Conservation (phyloP, 2,329 filamentous ascomycete genomes). For the Sporothrix luriei region DNA sequence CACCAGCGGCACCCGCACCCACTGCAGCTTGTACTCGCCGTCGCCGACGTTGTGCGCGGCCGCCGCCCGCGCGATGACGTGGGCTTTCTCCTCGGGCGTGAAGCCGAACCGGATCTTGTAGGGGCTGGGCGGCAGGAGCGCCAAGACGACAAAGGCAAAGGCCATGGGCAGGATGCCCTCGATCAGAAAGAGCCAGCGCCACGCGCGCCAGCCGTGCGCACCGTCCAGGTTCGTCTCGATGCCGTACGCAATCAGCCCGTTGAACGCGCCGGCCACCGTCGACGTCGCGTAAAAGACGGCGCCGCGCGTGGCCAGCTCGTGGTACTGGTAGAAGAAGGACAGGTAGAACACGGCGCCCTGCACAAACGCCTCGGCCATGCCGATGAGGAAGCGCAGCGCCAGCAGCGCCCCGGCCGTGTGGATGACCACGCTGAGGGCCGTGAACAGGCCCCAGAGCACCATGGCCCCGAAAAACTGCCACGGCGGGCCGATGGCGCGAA, state of each 20-base stretch:
- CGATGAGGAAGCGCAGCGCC: constrained; percentile 34
- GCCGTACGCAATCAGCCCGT: constrained; percentile 46
- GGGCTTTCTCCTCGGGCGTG: constrained; percentile 2
- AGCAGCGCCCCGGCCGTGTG: constrained; percentile 5
- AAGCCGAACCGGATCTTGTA: constrained; percentile 8
- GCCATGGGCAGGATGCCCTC: constrained; percentile 46
- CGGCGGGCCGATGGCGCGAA: constrained; percentile 44
- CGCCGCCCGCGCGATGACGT: background rate
- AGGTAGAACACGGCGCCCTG: constrained; percentile 40
- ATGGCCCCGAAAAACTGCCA: constrained; percentile 36
- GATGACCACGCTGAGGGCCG: constrained; percentile 37
- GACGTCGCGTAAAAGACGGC: constrained; percentile 48
- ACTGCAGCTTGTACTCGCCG: constrained; percentile 21
- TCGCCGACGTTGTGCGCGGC: background rate
- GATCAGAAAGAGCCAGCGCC: constrained; percentile 49
- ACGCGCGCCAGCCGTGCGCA: constrained; percentile 43
- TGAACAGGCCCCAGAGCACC: constrained; percentile 37
- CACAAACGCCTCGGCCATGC: constrained; percentile 48
- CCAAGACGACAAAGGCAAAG: background rate
- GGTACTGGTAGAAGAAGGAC: constrained; percentile 45
- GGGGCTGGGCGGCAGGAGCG: background rate
- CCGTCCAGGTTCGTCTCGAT: constrained; percentile 45
- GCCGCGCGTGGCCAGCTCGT: constrained; percentile 38
- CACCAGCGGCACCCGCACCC: constrained; percentile 29
- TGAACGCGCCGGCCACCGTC: constrained; percentile 48